Evolutionary conservation across 2,329 filamentous ascomycete genomes (phyloP).

Genomic region (Talaromyces albobiverticillius): DNA sequence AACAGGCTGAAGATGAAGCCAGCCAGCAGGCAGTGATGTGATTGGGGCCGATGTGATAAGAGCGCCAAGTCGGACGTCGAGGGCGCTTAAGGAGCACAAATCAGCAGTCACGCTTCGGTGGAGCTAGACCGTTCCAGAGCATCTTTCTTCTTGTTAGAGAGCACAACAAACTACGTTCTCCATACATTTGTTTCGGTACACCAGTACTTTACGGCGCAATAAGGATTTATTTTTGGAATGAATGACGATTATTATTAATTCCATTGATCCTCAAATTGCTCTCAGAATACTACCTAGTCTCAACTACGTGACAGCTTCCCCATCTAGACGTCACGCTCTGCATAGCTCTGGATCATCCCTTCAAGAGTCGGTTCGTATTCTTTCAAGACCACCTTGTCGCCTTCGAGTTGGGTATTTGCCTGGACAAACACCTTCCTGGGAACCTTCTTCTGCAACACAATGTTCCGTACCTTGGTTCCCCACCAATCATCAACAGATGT

Average conservation of each 20-base stretch:
- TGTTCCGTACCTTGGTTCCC: constrained; percentile 69
- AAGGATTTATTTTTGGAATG: neutral
- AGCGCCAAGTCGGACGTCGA: neutral
- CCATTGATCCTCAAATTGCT: neutral
- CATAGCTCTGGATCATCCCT: constrained; percentile 82
- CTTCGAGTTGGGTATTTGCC: constrained; percentile 74
- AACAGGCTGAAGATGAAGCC: neutral
- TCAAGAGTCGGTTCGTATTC: constrained; percentile 81
- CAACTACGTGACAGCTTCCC: neutral
- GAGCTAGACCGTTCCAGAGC: too few species aligned
- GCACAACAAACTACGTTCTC: too few species aligned
- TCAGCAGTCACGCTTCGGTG: constrained; percentile 4
- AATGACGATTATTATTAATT: neutral
- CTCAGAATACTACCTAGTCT: neutral
- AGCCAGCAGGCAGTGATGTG: neutral
- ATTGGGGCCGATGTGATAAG: constrained; percentile 7
- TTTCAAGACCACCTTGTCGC: constrained; percentile 70
- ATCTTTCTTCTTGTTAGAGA: too few species aligned
- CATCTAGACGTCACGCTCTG: constrained; percentile 51
- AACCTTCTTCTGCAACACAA: constrained; percentile 60
- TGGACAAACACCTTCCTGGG: constrained; percentile 78
- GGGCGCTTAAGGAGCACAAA: constrained; percentile 7
- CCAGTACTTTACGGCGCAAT: too few species aligned
- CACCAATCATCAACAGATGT: constrained; percentile 83
- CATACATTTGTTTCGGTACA: too few species aligned